Conservation (phyloP, 345 rosid species). For the Pugionium cornutum region DNA sequence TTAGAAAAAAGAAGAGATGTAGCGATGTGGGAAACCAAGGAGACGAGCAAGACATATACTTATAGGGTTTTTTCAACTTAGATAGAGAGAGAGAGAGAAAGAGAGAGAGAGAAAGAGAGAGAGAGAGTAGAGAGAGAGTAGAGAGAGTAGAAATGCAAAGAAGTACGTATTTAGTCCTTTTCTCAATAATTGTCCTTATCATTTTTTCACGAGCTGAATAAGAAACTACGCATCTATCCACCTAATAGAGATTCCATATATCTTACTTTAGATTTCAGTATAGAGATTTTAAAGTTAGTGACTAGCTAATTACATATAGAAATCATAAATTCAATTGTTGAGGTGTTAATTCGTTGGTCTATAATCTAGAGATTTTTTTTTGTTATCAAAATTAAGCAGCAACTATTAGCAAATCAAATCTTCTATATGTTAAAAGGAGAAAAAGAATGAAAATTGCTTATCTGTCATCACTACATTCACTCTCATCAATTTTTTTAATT, state of each 20-base stretch:
- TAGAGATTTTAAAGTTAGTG: background rate
- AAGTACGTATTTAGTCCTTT: slow-evolving; percentile 9
- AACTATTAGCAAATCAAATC: too few species aligned
- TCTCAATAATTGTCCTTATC: slow-evolving; percentile 18
- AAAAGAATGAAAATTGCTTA: too few species aligned
- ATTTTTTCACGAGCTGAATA: slow-evolving; percentile 21
- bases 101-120: background rate
- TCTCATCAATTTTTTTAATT: too few species aligned
- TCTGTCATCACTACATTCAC: too few species aligned
- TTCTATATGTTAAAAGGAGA: too few species aligned
- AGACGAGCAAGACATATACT: slow-evolving; percentile 27
- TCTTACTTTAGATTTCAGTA: background rate
- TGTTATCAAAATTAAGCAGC: too few species aligned
- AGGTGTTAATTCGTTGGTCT: background rate
- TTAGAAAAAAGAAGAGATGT: slow-evolving; percentile 21
- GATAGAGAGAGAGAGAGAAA: slow-evolving; percentile 8
- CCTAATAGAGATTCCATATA: background rate
- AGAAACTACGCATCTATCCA: background rate
- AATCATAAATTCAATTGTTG: background rate
- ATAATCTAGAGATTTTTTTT: background rate
- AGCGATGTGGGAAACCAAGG: slow-evolving; percentile 29
- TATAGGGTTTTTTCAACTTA: slow-evolving; percentile 26
- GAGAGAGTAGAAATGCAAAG: too few species aligned
- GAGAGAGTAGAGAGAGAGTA: background rate
- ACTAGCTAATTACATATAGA: background rate